Percentiles rank a stretch among this genome's conserved stretches.
Evolutionary conservation across 2,329 filamentous ascomycete genomes (phyloP).

Genomic region (Pseudocercospora musae): DNA sequence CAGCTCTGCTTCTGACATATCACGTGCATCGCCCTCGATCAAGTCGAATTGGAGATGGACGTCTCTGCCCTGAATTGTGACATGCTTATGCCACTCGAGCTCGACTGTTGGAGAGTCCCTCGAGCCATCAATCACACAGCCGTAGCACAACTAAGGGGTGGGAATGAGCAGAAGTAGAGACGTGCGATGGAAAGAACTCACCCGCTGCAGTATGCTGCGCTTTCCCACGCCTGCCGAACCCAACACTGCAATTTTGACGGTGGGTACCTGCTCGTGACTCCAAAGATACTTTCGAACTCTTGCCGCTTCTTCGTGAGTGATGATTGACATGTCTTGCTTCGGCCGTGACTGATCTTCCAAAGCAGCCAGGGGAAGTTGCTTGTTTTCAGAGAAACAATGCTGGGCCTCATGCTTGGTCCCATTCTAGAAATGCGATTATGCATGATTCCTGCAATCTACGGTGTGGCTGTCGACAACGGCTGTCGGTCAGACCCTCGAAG

Average conservation of each 20-base stretch:
- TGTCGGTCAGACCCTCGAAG: background rate
- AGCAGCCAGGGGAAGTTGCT: background rate
- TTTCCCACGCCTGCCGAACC: constrained; percentile 11
- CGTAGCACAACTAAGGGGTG: constrained; percentile 9
- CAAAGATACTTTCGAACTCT: constrained; percentile 11
- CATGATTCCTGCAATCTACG: background rate
- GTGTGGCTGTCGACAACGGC: background rate
- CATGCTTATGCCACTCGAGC: constrained; percentile 15
- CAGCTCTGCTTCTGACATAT: background rate
- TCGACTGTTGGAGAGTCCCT: constrained; percentile 1
- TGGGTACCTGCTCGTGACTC: constrained; percentile 9
- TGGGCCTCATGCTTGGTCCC: background rate
- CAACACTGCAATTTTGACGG: constrained; percentile 11
- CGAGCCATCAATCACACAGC: constrained; percentile 7
- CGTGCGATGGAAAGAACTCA: background rate
- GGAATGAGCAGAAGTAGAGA: background rate
- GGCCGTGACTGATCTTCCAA: background rate
- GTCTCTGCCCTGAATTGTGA: constrained; percentile 11
- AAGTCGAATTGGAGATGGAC: constrained; percentile 12
- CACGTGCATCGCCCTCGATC: background rate
- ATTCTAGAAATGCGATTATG: background rate
- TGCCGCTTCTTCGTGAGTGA: constrained; percentile 6
- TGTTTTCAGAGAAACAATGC: background rate
- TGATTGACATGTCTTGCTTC: constrained; percentile 5
- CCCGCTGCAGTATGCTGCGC: constrained; percentile 11